phyloP scores from a whole-genome alignment of 2,329 filamentous ascomycete genomes.

The Aspergillus sp. region DNA sequence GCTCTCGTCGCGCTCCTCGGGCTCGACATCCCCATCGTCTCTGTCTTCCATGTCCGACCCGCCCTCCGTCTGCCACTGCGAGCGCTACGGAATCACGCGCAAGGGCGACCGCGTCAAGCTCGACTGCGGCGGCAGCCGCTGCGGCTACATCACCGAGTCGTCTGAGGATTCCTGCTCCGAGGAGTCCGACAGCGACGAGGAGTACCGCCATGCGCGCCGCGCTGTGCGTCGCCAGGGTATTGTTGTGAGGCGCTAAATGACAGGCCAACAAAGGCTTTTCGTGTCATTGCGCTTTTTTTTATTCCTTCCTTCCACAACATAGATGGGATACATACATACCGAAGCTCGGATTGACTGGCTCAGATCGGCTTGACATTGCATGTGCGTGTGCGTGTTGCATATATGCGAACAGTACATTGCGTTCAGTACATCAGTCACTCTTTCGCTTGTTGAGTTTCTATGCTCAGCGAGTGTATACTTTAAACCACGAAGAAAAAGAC shows the following conservation, averaged over 20 bases:
- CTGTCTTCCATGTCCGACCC: constrained; percentile 70
- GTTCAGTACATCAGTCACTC: constrained; percentile 25
- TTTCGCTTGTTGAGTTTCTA: constrained; percentile 2
- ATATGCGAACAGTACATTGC: constrained; percentile 11
- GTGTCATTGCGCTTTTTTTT: not conserved
- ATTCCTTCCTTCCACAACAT: not conserved
- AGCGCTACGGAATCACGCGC: constrained; percentile 95
- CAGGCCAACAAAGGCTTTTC: not conserved
- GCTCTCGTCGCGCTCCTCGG: constrained; percentile 73
- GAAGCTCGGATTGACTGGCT: constrained; percentile 4
- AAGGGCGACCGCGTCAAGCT: constrained; percentile 92
- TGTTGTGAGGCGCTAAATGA: constrained; percentile 43
- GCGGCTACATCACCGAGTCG: constrained; percentile 71
- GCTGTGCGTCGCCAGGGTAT: constrained; percentile 43
- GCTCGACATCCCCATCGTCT: constrained; percentile 58
- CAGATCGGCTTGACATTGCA: constrained; percentile 15
- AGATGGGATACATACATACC: not conserved
- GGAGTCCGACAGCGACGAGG: constrained; percentile 52
- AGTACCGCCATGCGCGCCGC: constrained; percentile 42
- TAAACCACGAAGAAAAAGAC: constrained; percentile 10
- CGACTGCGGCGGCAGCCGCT: constrained; percentile 88
- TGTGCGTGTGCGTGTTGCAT: constrained; percentile 5
- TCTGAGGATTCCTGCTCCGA: constrained; percentile 74
- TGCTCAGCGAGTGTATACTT: not conserved
- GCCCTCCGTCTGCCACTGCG: constrained; percentile 77